Evolutionary conservation across 1,139 yeast species (phyloP), one percentile per base, ranked within the genome.

Genomic region (Magnusiomyces suaveolens): DNA sequence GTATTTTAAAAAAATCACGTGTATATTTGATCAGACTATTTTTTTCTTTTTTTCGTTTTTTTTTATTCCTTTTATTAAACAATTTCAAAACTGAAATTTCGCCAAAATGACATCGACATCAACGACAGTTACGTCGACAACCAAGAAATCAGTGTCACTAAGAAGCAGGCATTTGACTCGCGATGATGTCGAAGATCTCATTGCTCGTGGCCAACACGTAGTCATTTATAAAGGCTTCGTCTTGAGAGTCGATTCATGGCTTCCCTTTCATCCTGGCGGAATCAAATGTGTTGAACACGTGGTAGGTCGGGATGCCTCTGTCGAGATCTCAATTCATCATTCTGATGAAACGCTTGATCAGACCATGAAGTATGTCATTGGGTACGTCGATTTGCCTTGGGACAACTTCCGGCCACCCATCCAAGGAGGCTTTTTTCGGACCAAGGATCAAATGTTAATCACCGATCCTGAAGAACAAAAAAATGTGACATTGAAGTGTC

Each of bases 291-390:
- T 88, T 16, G 75, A 74, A 60, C 96, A 88, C 68, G 77, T 88
- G 84, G 79, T 88, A 4, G 97, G 96, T 2, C 73, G 92, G 57
- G 96, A 88, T 69, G 95, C 96, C 10, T 83, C 94, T 0, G 95
- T 87, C 66, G 96, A 88, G 67, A 87, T 88, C 87, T 78, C 82
- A 54, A 90, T 90, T 12, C 72, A 87, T 64, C 96, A 88, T 65
- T 70, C 81, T 36, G 78, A 75, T 20, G 84, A 80, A 52, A 78
- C 95, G 0, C 69, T 77, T 16, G 56, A 60, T 1, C 66, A 68
- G 0, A 83, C 87, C 67, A 65, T 65, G 14, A 74, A 70, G 47
- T 89, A 79, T 78, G 77, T 72, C 56, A 75, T 88, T 14, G 96
- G 96, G 1, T 64, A 63, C 32, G 79, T 87, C 6, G 41, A 36